Base-by-base conservation (phyloP, 1,284 basidiomycete species). In the Meripilus lineatus region DNA sequence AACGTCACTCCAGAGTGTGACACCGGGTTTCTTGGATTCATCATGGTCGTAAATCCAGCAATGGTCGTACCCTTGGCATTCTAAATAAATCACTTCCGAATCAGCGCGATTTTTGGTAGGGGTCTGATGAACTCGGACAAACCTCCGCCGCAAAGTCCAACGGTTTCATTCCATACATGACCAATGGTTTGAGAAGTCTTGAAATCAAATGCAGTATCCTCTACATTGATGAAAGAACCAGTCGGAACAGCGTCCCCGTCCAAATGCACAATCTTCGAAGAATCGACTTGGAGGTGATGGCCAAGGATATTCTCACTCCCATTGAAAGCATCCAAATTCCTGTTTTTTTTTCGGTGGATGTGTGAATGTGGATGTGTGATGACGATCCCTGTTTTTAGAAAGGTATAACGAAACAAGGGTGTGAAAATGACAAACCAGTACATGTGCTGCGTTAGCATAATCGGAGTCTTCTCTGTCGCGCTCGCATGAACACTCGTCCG, bases 301-400 rank as follows among this genome's bases (percentile, higher is more conserved):
- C 58, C 56, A 7, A 77, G 64, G 18, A 75, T 68, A 46, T 69
- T 60, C 25, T 71, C 62, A 34, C 63, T 64, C n/a, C 66, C 62
- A 50, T 74, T 66, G 61, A 75, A 79, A 3, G 71, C 76, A 49
- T 79, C 75, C 15, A 80, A 62, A 51, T 80, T 79, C 71, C 72
- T 74, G 43, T 36, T 25, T 30, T 34, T 11, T 15, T n/a, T 23
- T 26, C 4, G 22, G 17, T 30, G 8, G 8, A 30, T 30, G 10
- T 10, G n/a, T 30, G 28, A 30, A 30, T 30, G n/a, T n/a, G 8
- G 10, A 10, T 30, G n/a, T 30, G 8, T 30, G n/a, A n/a, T 30
- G 8, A 32, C 24, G 7, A 11, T 13, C 30, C 34, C 23, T n/a
- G 8, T 21, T 38, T 20, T 32, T 32, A 28, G 20, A 4, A 6